Conservation (phyloP, 1,284 basidiomycete species). For the Trichosporon faecale region DNA sequence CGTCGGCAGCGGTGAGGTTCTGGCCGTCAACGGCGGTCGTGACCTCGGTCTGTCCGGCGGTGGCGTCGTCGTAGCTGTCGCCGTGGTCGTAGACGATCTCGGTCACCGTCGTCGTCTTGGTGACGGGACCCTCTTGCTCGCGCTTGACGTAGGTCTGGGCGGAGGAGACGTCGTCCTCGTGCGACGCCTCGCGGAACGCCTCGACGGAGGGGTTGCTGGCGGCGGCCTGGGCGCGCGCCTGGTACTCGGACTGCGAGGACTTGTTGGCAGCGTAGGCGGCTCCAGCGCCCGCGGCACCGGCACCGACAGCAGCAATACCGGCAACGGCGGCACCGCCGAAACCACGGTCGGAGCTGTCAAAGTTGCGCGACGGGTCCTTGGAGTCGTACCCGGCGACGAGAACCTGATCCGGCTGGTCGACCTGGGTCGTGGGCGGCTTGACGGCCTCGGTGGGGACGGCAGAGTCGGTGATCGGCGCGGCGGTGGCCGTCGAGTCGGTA, state of each 20-base stretch:
- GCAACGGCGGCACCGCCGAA: background rate
- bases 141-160: background rate
- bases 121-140: background rate
- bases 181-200: constrained; percentile 1
- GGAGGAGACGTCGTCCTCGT: background rate
- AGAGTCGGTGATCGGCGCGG: constrained; percentile 1
- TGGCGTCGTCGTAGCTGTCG: background rate
- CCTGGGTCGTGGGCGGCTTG: background rate
- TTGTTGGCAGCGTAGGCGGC: background rate
- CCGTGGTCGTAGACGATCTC: constrained; percentile 5
- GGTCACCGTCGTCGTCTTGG: background rate
- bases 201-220: background rate
- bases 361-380: constrained; percentile 1
- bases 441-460: background rate
- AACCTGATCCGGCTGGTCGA: background rate
- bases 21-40: background rate
- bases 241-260: background rate
- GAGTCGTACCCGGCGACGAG: constrained; percentile 2
- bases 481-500: background rate
- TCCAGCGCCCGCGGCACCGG: constrained; percentile 1
- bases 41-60: background rate
- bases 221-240: background rate
- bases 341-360: background rate
- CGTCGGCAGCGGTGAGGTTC: background rate
- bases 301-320: constrained; percentile 3